Percentiles rank a stretch among this genome's conserved stretches.
Evolutionary conservation across 225 moss, liverwort and hornwort species (phyloP).

Genomic region (Straminergon stramineum): DNA sequence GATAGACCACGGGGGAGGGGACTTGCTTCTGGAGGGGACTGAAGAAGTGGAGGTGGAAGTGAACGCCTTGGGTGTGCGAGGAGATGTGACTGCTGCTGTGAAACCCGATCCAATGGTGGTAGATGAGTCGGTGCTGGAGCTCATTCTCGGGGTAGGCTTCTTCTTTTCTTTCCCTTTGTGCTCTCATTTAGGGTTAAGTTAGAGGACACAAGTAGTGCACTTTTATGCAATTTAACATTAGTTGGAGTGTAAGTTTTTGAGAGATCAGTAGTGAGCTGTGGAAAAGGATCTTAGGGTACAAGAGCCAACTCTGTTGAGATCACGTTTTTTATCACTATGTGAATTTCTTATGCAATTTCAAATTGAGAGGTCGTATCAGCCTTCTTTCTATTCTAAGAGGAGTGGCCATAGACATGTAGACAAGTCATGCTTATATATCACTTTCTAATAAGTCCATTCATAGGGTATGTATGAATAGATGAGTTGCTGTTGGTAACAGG

Average conservation of each 20-base stretch:
- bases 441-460: background rate
- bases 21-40: conserved; percentile 19
- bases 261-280: background rate
- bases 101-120: conserved; percentile 41
- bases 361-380: background rate
- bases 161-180: background rate
- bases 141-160: conserved; percentile 38
- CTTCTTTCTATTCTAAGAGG: background rate
- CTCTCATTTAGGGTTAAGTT: background rate
- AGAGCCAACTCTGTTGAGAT: background rate
- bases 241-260: background rate
- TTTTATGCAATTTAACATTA: background rate
- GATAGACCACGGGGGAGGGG: conserved; percentile 28
- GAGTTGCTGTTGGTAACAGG: background rate
- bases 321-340: background rate
- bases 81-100: background rate
- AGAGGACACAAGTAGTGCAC: background rate
- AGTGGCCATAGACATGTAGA: background rate
- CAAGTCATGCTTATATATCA: background rate
- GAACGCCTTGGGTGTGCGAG: conserved; percentile 18
- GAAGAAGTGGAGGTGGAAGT: conserved; percentile 46
- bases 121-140: conserved; percentile 41
- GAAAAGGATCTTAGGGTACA: background rate
- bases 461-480: background rate
- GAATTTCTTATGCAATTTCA: background rate